Base-by-base conservation (phyloP, 805 yeast genomes). In the Brettanomyces bruxellensis region DNA sequence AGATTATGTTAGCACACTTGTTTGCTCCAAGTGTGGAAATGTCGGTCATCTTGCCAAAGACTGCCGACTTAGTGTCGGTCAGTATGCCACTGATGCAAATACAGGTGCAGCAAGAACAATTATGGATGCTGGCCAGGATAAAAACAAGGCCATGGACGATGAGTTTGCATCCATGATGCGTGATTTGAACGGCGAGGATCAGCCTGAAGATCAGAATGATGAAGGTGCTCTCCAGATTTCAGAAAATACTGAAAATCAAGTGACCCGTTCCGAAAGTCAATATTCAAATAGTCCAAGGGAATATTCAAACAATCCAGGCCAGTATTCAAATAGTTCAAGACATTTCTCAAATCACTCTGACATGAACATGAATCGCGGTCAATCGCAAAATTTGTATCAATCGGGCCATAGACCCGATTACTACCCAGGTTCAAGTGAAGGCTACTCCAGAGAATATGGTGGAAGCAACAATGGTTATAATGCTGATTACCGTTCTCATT, bases 1-100 rank as follows among this genome's bases (percentile, higher is more conserved):
- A n/a, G 70, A 66, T 32, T 78, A 63, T 71, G 73, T 75, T 44
- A 77, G 68, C 47, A 75, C 59, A 41, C 68, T 91, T 39, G 74
- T 81, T 13, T 93, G 98, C 66, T 71, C 79, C 30, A 71, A 70
- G 13, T 91, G 98, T 73, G 95, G 95, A 1, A 75, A 75, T 45
- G 68, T 75, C 25, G 99, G 98, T 1, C 98, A 91, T 65, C 79
- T 81, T 51, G 90, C 95, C 1, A 72, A 88, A 48, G 98, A 93
- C 65, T 93, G 99, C 72, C 77, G 73, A 48, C 66, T 66, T 35
- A 62, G 65, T n/a, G 44, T 51, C 28, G 57, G 47, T 37, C 32
- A 28, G 32, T 7, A 28, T 28, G 32, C 32, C 11, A 6, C 32
- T 6, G 32, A 28, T 9, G 32, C 9, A 7, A 9, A 6, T 7